These are phyloP conservation scores for Tephrocybe sp. DNA, from an alignment of 768 basidiomycete species.

Conservation along the genomic window DNA sequence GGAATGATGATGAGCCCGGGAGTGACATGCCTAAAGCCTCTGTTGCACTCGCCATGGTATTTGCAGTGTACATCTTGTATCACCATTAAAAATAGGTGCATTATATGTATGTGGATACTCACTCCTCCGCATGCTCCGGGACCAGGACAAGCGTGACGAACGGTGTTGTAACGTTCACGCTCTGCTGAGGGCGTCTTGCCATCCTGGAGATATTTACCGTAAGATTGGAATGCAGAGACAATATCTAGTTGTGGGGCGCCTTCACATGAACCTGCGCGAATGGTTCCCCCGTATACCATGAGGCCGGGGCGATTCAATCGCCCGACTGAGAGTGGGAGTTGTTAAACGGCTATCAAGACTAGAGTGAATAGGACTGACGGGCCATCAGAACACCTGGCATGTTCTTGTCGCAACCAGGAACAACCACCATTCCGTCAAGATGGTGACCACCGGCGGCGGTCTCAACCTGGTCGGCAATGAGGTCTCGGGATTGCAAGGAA, in stretches of 20 bases:
- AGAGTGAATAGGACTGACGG: slow-evolving; percentile 46
- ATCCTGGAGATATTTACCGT: slow-evolving; percentile 92
- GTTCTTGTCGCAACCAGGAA: slow-evolving; percentile 99
- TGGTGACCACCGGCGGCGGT: slow-evolving; percentile 96
- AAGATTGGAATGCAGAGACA: slow-evolving; percentile 97
- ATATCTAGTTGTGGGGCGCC: slow-evolving; percentile 89
- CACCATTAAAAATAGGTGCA: neutral
- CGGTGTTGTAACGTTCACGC: slow-evolving; percentile 77
- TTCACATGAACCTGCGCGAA: slow-evolving; percentile 89
- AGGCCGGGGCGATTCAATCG: slow-evolving; percentile 93
- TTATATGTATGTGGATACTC: slow-evolving; percentile 27
- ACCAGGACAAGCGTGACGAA: slow-evolving; percentile 95
- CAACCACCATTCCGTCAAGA: slow-evolving; percentile 95
- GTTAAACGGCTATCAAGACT: slow-evolving; percentile 19
- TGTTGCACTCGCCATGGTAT: slow-evolving; percentile 96
- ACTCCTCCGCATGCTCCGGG: slow-evolving; percentile 98
- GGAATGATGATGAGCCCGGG: slow-evolving; percentile 96
- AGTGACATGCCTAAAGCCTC: slow-evolving; percentile 97
- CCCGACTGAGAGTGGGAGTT: slow-evolving; percentile 59
- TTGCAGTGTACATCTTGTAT: slow-evolving; percentile 92
- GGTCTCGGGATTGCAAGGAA: slow-evolving; percentile 96
- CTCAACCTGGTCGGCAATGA: slow-evolving; percentile 97
- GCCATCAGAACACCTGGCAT: slow-evolving; percentile 99
- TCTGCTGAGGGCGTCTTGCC: slow-evolving; percentile 86
- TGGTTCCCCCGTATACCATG: slow-evolving; percentile 98